A percentile compares a stretch with the other conserved stretches of the same genome.
phyloP scores from a whole-genome alignment of 2,329 filamentous ascomycete genomes.

The Neofusicoccum sp. region DNA sequence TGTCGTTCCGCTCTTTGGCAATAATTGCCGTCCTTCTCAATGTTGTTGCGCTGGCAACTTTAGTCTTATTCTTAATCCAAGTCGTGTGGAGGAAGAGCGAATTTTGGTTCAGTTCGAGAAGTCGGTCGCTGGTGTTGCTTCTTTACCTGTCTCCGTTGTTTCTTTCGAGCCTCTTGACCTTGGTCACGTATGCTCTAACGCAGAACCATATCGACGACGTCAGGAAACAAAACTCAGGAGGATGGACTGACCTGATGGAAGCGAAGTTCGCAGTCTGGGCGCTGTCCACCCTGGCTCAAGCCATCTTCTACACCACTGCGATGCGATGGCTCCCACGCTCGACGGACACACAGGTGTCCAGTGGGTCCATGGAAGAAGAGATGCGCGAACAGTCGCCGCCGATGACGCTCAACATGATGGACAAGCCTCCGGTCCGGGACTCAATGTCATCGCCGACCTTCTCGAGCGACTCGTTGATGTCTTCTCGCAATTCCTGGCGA shows the following conservation, averaged over 20 bases:
- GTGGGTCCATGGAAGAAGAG: conserved; percentile 37
- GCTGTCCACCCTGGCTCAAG: conserved; percentile 31
- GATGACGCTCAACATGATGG: conserved; percentile 23
- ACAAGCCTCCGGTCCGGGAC: neutral
- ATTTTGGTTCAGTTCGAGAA: conserved; percentile 13
- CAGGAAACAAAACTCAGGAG: neutral
- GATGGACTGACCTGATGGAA: conserved; percentile 29
- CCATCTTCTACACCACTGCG: conserved; percentile 26
- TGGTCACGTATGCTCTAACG: conserved; percentile 13
- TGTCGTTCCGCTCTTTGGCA: conserved; percentile 29
- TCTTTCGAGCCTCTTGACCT: conserved; percentile 19
- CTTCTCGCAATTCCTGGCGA: conserved; percentile 33
- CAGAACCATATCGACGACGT: conserved; percentile 19
- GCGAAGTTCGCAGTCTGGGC: conserved; percentile 38
- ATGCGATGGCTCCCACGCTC: conserved; percentile 22
- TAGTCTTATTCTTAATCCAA: conserved; percentile 24
- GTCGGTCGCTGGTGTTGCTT: conserved; percentile 24
- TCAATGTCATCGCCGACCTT: conserved; percentile 36
- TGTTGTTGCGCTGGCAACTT: conserved; percentile 25
- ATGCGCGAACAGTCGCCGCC: conserved; percentile 27
- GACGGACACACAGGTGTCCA: conserved; percentile 21
- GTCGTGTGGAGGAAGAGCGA: conserved; percentile 21
- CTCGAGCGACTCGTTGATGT: conserved; percentile 35
- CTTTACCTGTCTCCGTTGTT: conserved; percentile 27
- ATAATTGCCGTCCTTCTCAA: conserved; percentile 33